Base-by-base conservation (phyloP, 306 rosid species). In the Dryas octopetala region DNA sequence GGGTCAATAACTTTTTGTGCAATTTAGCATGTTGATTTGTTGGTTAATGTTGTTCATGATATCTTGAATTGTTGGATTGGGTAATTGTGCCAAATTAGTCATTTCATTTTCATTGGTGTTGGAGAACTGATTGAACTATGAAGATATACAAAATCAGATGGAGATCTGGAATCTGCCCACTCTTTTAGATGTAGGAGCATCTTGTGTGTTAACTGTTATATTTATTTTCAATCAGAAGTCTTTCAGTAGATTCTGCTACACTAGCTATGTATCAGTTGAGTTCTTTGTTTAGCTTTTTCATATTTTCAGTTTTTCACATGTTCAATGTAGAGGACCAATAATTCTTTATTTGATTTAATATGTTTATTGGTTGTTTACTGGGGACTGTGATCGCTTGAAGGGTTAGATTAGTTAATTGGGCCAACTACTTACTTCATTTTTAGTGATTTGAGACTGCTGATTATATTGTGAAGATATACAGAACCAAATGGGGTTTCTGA, bases 61-160 rank as follows among this genome's bases (percentile, higher is more conserved):
- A n/a, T 70, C 19, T 69, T 52, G 9, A 15, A 68, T 9, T 46
- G 67, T 62, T 15, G 40, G 60, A 68, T 50, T 50, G 73, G 47
- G 50, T 50, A 68, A 40, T 32, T 50, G 14, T 51, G 55, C 16
- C 1, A 53, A n/a, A 57, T 16, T 38, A 41, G 48, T 38, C 62
- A 9, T 11, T 58, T 53, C 62, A 53, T 9, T 52, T 28, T 62
- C 38, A 19, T 38, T 68, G 0, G 32, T 8, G 23, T 68, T 28
- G 26, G 16, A 68, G 58, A 14, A 14, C 26, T 50, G 47, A 50
- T 68, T 49, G 17, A 32, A 11, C 16, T 61, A 2, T 60, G 4
- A 61, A 60, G 5, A 61, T 13, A 55, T 55, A 17, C n/a, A 53
- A 55, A 6, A 7, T n/a, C 11, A 7, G 17, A 55, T 55, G 61